Base-by-base conservation (phyloP, 2,329 filamentous ascomycete genomes). In the Xylariaceae sp. region DNA sequence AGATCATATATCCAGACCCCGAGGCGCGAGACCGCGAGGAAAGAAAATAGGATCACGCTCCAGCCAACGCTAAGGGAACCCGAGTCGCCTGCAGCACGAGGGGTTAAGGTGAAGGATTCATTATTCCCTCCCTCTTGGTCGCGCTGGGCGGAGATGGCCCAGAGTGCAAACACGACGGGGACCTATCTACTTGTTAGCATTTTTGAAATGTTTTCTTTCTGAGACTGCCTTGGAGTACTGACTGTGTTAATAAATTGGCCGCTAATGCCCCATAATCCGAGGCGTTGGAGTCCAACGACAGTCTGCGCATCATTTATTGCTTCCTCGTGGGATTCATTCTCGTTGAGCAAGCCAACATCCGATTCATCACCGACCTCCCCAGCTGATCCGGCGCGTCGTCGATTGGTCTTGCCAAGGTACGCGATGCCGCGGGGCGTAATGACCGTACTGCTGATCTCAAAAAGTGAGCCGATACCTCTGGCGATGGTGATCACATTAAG, bases 401-500 rank as follows among this genome's bases (percentile, higher is more conserved):
- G 64, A 15, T 58, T 50, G 1, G 65, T 62, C 54, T 70, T 72
- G 2, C 65, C 67, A 36, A 74, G 59, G 44, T 70, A 69, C 10
- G 69, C 68, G 65, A 83, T 79, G 4, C 79, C 70, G 13, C 72
- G 64, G 0, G 81, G 81, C 1, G 80, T 81, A 6, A 79, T 67
- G 61, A 80, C 74, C 2, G 81, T 83, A 9, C 79, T 79, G 13
- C 73, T 77, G 10, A 84, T 71, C 60, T 83, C 81, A n/a, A 81
- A 74, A 6, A 75, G 41, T 4, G 79, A 78, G 3, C 79, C 76
- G 15, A 72, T 69, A 6, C 76, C 75, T 29, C 78, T 70, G 51
- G 77, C 75, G 27, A 73, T 61, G 2, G 77, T 81, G 26, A 83
- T 76, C 4, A 73, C 63, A 7, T 75, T 67, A 3, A 80, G 71